Evolutionary conservation across 2,329 filamentous ascomycete species (phyloP), one percentile per base, ranked within the genome.

Genomic region (Cladosporium austrohemisphaericum): DNA sequence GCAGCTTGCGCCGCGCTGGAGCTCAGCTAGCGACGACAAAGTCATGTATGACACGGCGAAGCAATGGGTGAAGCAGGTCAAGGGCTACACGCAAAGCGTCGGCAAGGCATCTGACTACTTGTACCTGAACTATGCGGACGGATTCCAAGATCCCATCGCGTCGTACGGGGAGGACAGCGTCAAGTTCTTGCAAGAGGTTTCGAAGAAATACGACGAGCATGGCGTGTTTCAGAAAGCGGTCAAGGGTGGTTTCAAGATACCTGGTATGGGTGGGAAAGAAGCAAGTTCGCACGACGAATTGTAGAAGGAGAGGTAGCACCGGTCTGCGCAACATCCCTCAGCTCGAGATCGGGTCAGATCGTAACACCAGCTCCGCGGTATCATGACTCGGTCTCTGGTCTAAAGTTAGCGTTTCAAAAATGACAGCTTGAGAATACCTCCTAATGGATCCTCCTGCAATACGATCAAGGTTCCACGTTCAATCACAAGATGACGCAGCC

Each of bases 111-210:
- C 56, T 22, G 33, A 52, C 20, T 64, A 52, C 29, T 25, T 68
- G 5, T 65, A 68, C 49, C 49, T 65, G 41, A 69, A 67, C 38
- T 70, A 70, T 52, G 67, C 66, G 6, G 63, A 58, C 4, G 47
- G 53, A 36, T 68, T 62, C 59, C 66, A 70, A 52, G 58, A 68
- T 33, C 66, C 67, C 6, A 60, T 70, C 19, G 47, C 45, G 4
- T 55, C 59, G 10, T 66, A 68, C 52, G 65, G 68, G 7, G 49
- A 49, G 10, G 57, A 50, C 18, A 65, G 57, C 47, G 58, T 62
- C 41, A 50, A 49, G 33, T 59, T 57, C 14, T 48, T 70, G 55
- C 54, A 56, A 55, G 49, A 44, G 5, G 61, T 65, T 9, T 65
- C 62, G 43, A 58, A 54, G 55, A 59, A 60, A 52, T 70, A 70